A percentile compares a stretch with the other conserved stretches of the same genome.
Conservation (phyloP, 768 basidiomycete species). For the Rhizopogon vesiculosus region DNA sequence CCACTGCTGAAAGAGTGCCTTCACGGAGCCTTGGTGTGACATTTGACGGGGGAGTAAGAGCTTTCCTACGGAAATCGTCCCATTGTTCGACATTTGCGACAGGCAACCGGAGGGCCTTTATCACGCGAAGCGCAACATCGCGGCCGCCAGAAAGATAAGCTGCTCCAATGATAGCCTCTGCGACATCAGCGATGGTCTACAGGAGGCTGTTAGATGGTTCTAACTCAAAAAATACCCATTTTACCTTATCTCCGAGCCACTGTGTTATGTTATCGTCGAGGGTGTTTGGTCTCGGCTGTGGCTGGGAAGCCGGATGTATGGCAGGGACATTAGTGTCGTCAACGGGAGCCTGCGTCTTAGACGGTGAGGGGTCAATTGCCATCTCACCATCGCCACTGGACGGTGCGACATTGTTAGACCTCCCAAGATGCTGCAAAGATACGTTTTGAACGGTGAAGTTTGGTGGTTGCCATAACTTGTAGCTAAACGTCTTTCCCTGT, state of each 20-base stretch:
- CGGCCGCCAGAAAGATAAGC: constrained; percentile 72
- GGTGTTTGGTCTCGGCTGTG: constrained; percentile 32
- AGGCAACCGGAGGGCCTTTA: constrained; percentile 62
- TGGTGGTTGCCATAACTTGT: constrained; percentile 63
- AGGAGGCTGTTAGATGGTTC: constrained; percentile 10
- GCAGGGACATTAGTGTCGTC: background rate
- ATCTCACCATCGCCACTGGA: background rate
- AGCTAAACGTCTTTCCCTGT: constrained; percentile 63
- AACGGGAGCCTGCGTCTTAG: background rate
- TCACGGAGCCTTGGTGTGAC: constrained; percentile 40
- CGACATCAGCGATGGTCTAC: constrained; percentile 79
- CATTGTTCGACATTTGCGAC: constrained; percentile 61
- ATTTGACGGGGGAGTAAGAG: constrained; percentile 38
- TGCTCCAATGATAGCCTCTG: constrained; percentile 81
- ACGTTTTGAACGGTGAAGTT: constrained; percentile 26
- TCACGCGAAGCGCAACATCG: constrained; percentile 57
- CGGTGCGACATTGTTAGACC: background rate
- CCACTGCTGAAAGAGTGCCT: constrained; percentile 51
- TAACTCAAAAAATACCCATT: background rate
- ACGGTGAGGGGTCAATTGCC: background rate
- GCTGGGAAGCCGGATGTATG: background rate
- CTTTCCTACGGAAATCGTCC: constrained; percentile 61
- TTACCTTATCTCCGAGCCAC: constrained; percentile 77
- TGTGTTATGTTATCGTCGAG: constrained; percentile 40
- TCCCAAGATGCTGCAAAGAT: background rate